A percentile compares a stretch with the other conserved stretches of the same genome.
Evolutionary conservation across 495 filamentous ascomycete genomes (phyloP).

Genomic region (Parmelia sp.): DNA sequence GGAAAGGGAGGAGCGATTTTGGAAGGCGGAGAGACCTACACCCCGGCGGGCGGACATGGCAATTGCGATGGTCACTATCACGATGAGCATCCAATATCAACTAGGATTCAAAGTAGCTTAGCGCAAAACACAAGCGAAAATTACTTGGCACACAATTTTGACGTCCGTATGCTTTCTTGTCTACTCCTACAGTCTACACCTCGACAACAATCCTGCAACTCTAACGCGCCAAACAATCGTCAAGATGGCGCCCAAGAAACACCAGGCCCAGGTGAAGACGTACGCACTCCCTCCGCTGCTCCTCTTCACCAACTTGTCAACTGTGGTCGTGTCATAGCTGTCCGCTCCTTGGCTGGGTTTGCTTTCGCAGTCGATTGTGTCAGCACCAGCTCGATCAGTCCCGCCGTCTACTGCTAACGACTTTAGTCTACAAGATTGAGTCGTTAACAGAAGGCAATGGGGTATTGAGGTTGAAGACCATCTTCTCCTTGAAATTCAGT

Average conservation of each 20-base stretch:
- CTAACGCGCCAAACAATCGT: slow-evolving; percentile 27
- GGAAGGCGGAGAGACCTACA: slow-evolving; percentile 88
- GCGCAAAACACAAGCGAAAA: slow-evolving; percentile 11
- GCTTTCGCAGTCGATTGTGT: slow-evolving; percentile 4
- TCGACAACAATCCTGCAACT: slow-evolving; percentile 12
- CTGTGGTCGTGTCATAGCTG: slow-evolving; percentile 17
- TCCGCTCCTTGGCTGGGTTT: slow-evolving; percentile 16
- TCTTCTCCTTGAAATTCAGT: slow-evolving; percentile 82
- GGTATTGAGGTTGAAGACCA: slow-evolving; percentile 75
- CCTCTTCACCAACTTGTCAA: not conserved
- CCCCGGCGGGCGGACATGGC: slow-evolving; percentile 52
- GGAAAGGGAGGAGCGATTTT: slow-evolving; percentile 69
- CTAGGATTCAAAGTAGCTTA: not conserved
- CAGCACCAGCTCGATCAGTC: slow-evolving; percentile 75
- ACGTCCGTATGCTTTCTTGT: not conserved
- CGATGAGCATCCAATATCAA: not conserved
- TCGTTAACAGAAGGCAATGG: slow-evolving; percentile 46
- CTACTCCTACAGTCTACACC: not conserved
- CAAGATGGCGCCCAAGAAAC: slow-evolving; percentile 46
- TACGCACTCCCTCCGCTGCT: slow-evolving; percentile 19
- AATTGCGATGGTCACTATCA: not conserved
- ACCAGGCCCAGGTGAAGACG: slow-evolving; percentile 25
- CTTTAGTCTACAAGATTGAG: slow-evolving; percentile 22
- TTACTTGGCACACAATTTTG: slow-evolving; percentile 9
- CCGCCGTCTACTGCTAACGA: slow-evolving; percentile 44